phyloP scores from a whole-genome alignment of 306 rosid genomes.

The Trichosanthes cucumerina region DNA sequence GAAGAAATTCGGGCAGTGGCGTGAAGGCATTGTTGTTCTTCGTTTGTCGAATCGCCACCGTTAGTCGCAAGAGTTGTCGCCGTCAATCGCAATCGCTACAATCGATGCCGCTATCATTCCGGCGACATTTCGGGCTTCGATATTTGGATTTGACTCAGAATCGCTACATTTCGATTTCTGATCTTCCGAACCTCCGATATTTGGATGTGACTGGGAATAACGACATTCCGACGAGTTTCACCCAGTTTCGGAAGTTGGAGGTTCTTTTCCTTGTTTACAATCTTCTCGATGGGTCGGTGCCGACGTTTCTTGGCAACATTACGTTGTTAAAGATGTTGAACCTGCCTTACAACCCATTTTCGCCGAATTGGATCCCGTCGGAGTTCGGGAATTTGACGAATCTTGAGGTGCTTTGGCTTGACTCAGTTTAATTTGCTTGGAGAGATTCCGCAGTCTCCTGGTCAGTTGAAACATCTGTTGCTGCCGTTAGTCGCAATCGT shows the following conservation, averaged over 20 bases:
- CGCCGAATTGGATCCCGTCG: slow-evolving; percentile 53
- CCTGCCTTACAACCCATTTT: slow-evolving; percentile 72
- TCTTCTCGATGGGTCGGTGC: slow-evolving; percentile 59
- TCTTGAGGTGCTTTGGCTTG: slow-evolving; percentile 74
- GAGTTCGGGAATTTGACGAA: slow-evolving; percentile 71
- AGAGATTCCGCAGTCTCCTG: slow-evolving; percentile 64
- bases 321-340: slow-evolving; percentile 58
- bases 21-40: no score
- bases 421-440: slow-evolving; percentile 70
- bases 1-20: no score
- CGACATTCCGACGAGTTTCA: slow-evolving; percentile 55
- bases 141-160: no score
- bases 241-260: slow-evolving; percentile 48
- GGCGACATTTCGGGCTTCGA: no score
- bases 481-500: no score
- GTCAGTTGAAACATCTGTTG: slow-evolving; percentile 51
- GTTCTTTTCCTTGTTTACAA: slow-evolving; percentile 85
- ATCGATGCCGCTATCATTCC: no score
- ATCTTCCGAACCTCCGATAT: slow-evolving; percentile 60
- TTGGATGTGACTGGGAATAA: slow-evolving; percentile 80
- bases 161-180: slow-evolving; percentile 68
- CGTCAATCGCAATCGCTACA: no score
- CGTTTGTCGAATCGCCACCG: no score
- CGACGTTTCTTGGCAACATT: slow-evolving; percentile 51
- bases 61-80: no score